phyloP scores from a whole-genome alignment of 108 stramenopile species.

The Cyclotella atomus region DNA sequence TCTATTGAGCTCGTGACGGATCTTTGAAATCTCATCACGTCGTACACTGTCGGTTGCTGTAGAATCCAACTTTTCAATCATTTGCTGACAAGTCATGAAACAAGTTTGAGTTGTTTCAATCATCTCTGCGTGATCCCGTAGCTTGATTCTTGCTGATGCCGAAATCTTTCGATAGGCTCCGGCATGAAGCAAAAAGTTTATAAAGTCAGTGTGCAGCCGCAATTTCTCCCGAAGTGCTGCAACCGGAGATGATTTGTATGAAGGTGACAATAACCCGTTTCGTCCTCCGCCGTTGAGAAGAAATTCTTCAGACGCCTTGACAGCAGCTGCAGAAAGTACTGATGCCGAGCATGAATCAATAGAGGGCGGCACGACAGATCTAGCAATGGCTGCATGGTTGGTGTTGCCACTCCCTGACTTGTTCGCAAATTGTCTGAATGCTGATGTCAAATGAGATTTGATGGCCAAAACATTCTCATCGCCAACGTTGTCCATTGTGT shows the following conservation, averaged over 20 bases:
- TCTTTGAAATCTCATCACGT: background rate
- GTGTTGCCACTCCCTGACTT: background rate
- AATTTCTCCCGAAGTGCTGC: slow-evolving; percentile 26
- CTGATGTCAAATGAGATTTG: slow-evolving; percentile 37
- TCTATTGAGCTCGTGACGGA: slow-evolving; percentile 4
- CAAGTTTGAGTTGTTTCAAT: slow-evolving; percentile 24
- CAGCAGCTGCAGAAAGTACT: slow-evolving; percentile 42
- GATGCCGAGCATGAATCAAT: slow-evolving; percentile 21
- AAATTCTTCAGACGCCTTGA: slow-evolving; percentile 26
- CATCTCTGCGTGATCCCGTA: slow-evolving; percentile 51
- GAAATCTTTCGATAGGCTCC: slow-evolving; percentile 37
- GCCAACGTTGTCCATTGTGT: background rate
- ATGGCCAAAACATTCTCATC: slow-evolving; percentile 27
- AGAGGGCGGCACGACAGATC: slow-evolving; percentile 34
- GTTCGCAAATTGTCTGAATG: slow-evolving; percentile 31
- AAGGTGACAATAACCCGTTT: slow-evolving; percentile 6
- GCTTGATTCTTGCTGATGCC: slow-evolving; percentile 15
- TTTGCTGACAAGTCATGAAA: slow-evolving; percentile 22
- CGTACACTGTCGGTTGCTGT: slow-evolving; percentile 1
- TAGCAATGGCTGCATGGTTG: background rate
- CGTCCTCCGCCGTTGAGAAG: slow-evolving; percentile 1
- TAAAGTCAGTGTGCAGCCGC: slow-evolving; percentile 31
- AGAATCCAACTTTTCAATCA: slow-evolving; percentile 16
- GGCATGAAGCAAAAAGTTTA: slow-evolving; percentile 39
- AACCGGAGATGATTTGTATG: background rate